A percentile compares a stretch with the other conserved stretches of the same genome.
These are phyloP conservation scores for Hyparrhenia diplandra DNA, from an alignment of 176 grass and related monocot genomes.

Conservation along the genomic window DNA sequence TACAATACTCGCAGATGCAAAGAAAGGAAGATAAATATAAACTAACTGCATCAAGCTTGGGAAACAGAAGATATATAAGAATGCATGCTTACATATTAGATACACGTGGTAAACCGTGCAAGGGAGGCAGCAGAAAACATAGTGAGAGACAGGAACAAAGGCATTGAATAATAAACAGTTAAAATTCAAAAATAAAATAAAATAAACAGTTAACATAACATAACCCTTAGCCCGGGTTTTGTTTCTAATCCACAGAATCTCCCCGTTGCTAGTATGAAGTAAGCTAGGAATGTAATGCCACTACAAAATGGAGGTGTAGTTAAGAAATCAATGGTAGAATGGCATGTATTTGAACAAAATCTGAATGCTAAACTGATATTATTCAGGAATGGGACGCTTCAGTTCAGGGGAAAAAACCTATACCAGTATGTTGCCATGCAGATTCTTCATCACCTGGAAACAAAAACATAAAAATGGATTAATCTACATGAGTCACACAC, in stretches of 20 bases:
- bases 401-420: neutral
- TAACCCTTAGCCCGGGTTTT: neutral
- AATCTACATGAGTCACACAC: neutral
- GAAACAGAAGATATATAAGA: neutral
- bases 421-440: slow-evolving; percentile 58
- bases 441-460: slow-evolving; percentile 52
- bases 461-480: neutral
- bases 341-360: neutral
- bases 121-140: slow-evolving; percentile 10
- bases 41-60: neutral
- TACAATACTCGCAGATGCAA: neutral
- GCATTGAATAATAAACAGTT: neutral
- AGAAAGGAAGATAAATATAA: neutral
- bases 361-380: neutral
- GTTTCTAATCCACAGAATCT: neutral
- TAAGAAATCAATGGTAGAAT: neutral
- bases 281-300: neutral
- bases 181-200: too few species aligned
- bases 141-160: neutral
- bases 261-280: neutral
- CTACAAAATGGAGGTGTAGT: neutral
- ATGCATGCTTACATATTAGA: neutral
- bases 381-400: neutral
- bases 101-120: neutral
- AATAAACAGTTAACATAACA: neutral